A percentile compares a stretch with the other conserved stretches of the same genome.
phyloP scores from a whole-genome alignment of 2,329 filamentous ascomycete species.

The Tolypocladium ophioglossoides region DNA sequence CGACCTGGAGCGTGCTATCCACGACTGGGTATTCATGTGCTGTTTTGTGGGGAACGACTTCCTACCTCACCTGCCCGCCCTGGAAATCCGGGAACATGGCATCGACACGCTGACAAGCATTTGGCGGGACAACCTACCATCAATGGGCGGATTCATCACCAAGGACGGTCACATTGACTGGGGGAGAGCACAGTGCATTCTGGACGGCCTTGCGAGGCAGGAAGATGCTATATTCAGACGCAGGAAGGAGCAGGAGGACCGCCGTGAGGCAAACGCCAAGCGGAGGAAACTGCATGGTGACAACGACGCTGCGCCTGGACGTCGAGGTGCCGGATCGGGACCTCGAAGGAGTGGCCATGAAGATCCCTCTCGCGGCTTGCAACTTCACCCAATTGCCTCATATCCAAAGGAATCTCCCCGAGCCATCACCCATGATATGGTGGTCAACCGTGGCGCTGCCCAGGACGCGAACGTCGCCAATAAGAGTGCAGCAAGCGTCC shows the following conservation, averaged over 20 bases:
- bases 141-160: slow-evolving; percentile 92
- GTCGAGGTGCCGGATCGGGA: slow-evolving; percentile 6
- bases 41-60: slow-evolving; percentile 99
- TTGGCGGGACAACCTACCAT: slow-evolving; percentile 84
- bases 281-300: slow-evolving; percentile 64
- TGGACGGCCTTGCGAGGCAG: slow-evolving; percentile 80
- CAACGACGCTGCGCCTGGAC: slow-evolving; percentile 18
- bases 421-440: slow-evolving; percentile 74
- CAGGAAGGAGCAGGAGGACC: slow-evolving; percentile 76
- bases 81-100: slow-evolving; percentile 93
- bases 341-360: slow-evolving; percentile 21
- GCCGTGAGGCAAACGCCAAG: slow-evolving; percentile 69
- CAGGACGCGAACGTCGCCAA: slow-evolving; percentile 72
- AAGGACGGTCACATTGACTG: slow-evolving; percentile 91
- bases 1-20: slow-evolving; percentile 85
- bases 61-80: slow-evolving; percentile 88
- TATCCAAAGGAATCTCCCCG: slow-evolving; percentile 43
- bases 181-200: slow-evolving; percentile 73
- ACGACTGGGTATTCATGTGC: slow-evolving; percentile 99
- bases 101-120: slow-evolving; percentile 96
- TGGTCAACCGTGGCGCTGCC: slow-evolving; percentile 61
- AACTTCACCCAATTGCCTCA: slow-evolving; percentile 30
- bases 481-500: slow-evolving; percentile 82
- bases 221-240: slow-evolving; percentile 90
- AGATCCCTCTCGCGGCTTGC: slow-evolving; percentile 20